Evolutionary conservation across 2,329 filamentous ascomycete genomes (phyloP), one percentile per base, ranked within the genome.

Genomic region (Alternaria hordeiaustralica): DNA sequence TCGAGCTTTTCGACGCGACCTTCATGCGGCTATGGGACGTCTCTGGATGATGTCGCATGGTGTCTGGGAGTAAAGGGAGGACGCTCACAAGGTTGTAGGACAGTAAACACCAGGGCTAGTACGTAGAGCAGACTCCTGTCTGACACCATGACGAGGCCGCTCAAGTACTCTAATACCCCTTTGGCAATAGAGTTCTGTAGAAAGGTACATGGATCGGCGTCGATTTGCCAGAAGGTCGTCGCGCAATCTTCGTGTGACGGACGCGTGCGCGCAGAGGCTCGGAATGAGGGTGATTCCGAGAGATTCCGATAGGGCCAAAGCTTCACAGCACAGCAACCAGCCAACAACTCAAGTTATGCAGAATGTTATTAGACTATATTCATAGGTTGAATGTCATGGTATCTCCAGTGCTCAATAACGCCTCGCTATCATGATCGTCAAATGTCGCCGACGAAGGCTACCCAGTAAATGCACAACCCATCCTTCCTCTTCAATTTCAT

Each of bases 61-160:
- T 23, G 20, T 6, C 36, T 53, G 9, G 30, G 23, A 25, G 61
- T 65, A 45, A 46, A 20, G 21, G 11, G 33, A 49, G 11, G 13
- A 33, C 21, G 58, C 72, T 68, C 69, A 74, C 73, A 30, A 7
- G 73, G 71, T 62, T 77, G 69, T 11, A 77, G 51, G 58, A 74
- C 75, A 20, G 69, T 70, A 62, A 75, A 74, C 12, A 77, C 53
- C 1, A 77, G 60, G 15, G 73, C 74, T 8, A 68, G 72, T 71
- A 71, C 75, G 55, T 65, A 45, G 10, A 72, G 71, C 8, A 77
- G 59, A 10, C 61, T 62, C 10, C 68, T 75, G 33, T 72, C 72
- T 36, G 75, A 69, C 20, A 21, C 49, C 20, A 53, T 53, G 5
- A n/a, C 2, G 11, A 3, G 21, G 20, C 20, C 21, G 28, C 15